Evolutionary conservation across 495 filamentous ascomycete genomes (phyloP), one percentile per base, ranked within the genome.

Genomic region (Letharia lupina): DNA sequence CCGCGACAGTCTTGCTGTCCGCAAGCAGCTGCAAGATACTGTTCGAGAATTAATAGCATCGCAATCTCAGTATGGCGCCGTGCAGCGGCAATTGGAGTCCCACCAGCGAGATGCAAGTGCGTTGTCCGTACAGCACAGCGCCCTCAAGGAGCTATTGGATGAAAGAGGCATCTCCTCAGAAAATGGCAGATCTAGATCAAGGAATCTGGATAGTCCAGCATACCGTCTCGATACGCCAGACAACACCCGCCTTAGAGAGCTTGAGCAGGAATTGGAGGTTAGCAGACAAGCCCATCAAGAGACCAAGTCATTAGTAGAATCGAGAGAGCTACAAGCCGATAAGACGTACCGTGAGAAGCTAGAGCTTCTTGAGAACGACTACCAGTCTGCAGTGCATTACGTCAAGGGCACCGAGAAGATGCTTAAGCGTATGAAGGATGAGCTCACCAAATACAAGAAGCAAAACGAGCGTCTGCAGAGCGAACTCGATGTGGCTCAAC

Each of bases 371-470:
- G 92, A 97, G 73, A 91, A 90, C 73, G 94, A 99, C 73, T 96
- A 99, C 73, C 91, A 96, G 73, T 96, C 95, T n/a, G 93, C 95
- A 16, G 93, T 98, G n/a, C 93, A 96, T 76, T 99, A 99, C 73
- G 91, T 99, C 68, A 95, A 96, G 73, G 95, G 94, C 50, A 97
- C 93, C 2, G 95, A 99, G 77, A 97, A 96, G 83, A 96, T 99
- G 91, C 82, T 98, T 35, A 93, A 93, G 76, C 92, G 93, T 70
- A 96, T 98, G 86, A 98, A 98, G 80, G 91, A 96, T 69, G 94
- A 98, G 75, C 80, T 98, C 16, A 79, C 86, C 47, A 90, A 92
- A 45, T 92, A 92, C 75, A 97, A 96, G 81, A 77, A 84, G 48
- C 87, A 93, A 59, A 96, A 96, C 70, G 79, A 80, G n/a, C 87